phyloP scores from a whole-genome alignment of 495 filamentous ascomycete species.

The Penicillium crystallinum region DNA sequence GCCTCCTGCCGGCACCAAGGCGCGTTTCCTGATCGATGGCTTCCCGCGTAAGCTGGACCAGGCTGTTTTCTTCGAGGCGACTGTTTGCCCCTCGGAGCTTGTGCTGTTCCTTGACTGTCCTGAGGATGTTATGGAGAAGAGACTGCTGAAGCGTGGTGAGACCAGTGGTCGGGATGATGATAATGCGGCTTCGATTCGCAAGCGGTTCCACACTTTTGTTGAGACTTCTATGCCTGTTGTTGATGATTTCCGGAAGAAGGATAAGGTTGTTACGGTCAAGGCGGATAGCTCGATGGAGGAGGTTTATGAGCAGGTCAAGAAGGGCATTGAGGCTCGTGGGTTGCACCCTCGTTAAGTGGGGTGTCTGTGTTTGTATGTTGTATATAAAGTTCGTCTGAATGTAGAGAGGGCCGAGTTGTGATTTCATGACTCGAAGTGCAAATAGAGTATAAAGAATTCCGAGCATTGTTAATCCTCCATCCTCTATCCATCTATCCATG shows the following conservation, averaged over 20 bases:
- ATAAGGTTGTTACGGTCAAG: constrained; percentile 71
- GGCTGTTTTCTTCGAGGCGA: constrained; percentile 84
- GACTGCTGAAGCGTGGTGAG: constrained; percentile 83
- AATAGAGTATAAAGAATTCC: constrained; percentile 1
- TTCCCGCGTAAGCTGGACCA: constrained; percentile 98
- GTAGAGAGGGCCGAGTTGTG: not conserved
- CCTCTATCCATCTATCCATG: no score
- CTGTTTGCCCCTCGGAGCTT: constrained; percentile 74
- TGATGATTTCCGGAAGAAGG: constrained; percentile 69
- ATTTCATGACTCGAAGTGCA: constrained; percentile 1
- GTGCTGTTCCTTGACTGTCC: constrained; percentile 90
- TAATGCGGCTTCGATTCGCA: constrained; percentile 90
- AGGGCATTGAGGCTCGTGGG: constrained; percentile 44
- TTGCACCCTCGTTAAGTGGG: constrained; percentile 29
- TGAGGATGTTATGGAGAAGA: constrained; percentile 76
- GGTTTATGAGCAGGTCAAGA: constrained; percentile 67
- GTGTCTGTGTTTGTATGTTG: not conserved
- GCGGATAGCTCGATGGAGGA: constrained; percentile 63
- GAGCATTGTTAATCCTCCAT: not conserved
- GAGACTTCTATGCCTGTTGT: constrained; percentile 98
- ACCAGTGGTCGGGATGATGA: constrained; percentile 88
- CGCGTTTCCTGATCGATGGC: constrained; percentile 82
- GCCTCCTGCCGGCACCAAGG: constrained; percentile 22
- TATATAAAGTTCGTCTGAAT: not conserved
- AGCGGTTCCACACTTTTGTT: constrained; percentile 88